A percentile compares a stretch with the other conserved stretches of the same genome.
These are phyloP conservation scores for Suhomyces vadensis DNA, from an alignment of 805 yeast species.

Conservation along the genomic window DNA sequence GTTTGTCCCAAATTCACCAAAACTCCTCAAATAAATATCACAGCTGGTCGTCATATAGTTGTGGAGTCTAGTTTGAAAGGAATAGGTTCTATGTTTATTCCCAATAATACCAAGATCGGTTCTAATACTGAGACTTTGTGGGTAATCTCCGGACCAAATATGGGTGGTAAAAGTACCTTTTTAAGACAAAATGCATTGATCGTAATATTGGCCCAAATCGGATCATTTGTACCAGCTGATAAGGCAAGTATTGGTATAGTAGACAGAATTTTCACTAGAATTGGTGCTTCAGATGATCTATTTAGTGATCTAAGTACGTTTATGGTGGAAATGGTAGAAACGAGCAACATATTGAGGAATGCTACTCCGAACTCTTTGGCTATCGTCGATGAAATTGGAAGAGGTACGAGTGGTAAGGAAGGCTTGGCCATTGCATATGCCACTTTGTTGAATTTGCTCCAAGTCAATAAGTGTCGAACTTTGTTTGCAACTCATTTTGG, in stretches of 20 bases:
- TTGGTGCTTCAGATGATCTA: constrained; percentile 37
- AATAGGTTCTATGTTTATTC: constrained; percentile 49
- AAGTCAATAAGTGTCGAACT: constrained; percentile 61
- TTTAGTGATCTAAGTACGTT: constrained; percentile 46
- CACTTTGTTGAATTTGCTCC: constrained; percentile 56
- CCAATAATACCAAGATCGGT: constrained; percentile 38
- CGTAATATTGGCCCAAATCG: constrained; percentile 52
- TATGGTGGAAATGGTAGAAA: constrained; percentile 49
- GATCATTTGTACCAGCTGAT: constrained; percentile 55
- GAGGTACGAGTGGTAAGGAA: constrained; percentile 67
- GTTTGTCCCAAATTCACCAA: constrained; percentile 64
- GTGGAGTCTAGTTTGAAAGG: constrained; percentile 73
- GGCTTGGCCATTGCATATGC: constrained; percentile 87
- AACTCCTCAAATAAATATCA: constrained; percentile 48
- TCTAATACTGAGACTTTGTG: constrained; percentile 16
- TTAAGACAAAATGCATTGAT: constrained; percentile 50
- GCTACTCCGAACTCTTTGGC: constrained; percentile 44
- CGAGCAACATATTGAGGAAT: constrained; percentile 34
- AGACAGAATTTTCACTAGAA: constrained; percentile 49
- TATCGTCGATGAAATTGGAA: constrained; percentile 55
- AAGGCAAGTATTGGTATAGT: constrained; percentile 48
- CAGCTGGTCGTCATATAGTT: constrained; percentile 77
- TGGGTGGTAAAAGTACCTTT: constrained; percentile 57
- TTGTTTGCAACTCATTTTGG: constrained; percentile 90
- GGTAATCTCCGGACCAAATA: constrained; percentile 41